Conservation (phyloP, 1,284 basidiomycete species). For the Ganoderma sinense region DNA sequence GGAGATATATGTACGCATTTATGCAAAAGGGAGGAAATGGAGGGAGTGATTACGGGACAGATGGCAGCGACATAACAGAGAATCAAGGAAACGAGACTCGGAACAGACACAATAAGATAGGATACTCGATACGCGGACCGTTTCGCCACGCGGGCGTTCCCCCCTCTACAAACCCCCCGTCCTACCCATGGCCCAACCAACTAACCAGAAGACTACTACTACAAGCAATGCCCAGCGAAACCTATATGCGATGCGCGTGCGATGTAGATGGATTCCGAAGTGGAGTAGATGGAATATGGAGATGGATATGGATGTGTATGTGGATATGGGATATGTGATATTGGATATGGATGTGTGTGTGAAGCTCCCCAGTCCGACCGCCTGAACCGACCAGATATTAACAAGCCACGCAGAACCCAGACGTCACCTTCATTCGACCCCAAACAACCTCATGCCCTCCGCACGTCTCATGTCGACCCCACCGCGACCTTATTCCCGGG, state of each 20-base stretch:
- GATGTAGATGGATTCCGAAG: neutral
- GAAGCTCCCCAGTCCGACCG: neutral
- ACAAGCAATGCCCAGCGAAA: constrained; percentile 5
- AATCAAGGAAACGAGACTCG: neutral
- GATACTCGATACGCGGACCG: neutral
- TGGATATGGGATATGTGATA: neutral
- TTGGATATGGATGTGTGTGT: neutral
- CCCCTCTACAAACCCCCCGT: neutral
- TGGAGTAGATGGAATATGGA: neutral
- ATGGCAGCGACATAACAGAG: neutral
- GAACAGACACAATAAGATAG: neutral
- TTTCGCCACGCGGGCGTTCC: neutral
- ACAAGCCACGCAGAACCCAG: neutral
- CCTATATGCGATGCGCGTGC: constrained; percentile 1
- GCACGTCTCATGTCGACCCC: constrained; percentile 12
- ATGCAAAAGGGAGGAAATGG: neutral
- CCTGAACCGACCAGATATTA: constrained; percentile 3
- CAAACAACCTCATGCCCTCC: neutral
- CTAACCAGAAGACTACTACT: neutral
- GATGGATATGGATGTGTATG: neutral
- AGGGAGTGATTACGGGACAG: neutral
- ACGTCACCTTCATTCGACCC: neutral
- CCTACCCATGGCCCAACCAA: neutral
- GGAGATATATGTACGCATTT: constrained; percentile 1
- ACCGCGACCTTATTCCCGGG: constrained; percentile 26